A percentile compares a stretch with the other conserved stretches of the same genome.
These are phyloP conservation scores for Tetragonia tetragonoides DNA, from an alignment of 148 eudicot genomes.

Conservation along the genomic window DNA sequence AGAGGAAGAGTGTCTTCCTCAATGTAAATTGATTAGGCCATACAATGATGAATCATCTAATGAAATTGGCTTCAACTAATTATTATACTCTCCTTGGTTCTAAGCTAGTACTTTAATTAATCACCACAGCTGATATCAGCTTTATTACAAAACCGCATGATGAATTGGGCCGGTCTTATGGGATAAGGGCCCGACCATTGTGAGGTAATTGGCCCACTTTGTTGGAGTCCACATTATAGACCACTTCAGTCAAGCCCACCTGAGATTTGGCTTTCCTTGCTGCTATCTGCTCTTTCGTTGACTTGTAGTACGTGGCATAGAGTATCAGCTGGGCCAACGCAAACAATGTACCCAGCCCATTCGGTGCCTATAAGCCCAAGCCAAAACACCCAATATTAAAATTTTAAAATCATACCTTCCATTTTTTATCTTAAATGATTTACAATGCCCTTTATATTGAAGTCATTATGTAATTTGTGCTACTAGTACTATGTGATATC, in stretches of 20 bases:
- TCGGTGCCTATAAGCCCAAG: slow-evolving; percentile 48
- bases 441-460: too few species aligned
- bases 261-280: slow-evolving; percentile 47
- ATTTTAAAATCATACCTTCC: too few species aligned
- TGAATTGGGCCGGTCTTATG: slow-evolving; percentile 3
- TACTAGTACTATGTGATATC: too few species aligned
- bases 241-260: slow-evolving; percentile 38
- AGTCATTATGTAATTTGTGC: too few species aligned
- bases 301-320: slow-evolving; percentile 58
- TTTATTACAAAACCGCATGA: neutral
- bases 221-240: neutral
- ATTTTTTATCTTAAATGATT: too few species aligned
- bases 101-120: too few species aligned
- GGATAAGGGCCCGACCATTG: slow-evolving; percentile 4
- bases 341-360: slow-evolving; percentile 61
- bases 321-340: slow-evolving; percentile 61
- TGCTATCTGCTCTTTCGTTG: slow-evolving; percentile 45
- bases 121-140: too few species aligned
- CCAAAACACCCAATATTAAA: neutral
- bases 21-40: too few species aligned
- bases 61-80: too few species aligned
- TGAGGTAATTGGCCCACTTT: slow-evolving; percentile 9
- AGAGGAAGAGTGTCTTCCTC: too few species aligned
- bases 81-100: too few species aligned
- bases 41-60: too few species aligned